Evolutionary conservation across 1,284 basidiomycete species (phyloP), one percentile per base, ranked within the genome.

Genomic region (Waitea zeae): DNA sequence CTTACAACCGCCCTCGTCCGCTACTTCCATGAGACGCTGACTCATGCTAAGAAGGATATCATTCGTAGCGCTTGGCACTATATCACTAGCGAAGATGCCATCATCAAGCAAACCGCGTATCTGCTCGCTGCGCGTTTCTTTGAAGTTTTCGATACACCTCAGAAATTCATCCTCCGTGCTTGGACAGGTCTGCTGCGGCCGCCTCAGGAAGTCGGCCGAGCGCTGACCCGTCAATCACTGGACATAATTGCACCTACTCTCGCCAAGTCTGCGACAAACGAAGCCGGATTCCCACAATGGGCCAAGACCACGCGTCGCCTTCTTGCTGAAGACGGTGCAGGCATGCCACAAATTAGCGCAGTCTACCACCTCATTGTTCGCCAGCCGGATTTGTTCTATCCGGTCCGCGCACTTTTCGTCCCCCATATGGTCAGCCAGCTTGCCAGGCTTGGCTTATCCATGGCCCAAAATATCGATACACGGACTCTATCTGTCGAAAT

Each of bases 61-160:
- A 93, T 98, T 64, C 90, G 86, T 52, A 86, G 87, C 38, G 87
- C 89, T 11, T 97, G 90, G 90, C 70, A 81, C 48, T 86, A 82
- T 46, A 82, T 95, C 45, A 73, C 67, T 18, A 73, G 67, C 36
- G 87, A 92, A 31, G 92, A 96, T 50, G 71, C 81, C 3, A 78
- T 92, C 4, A 88, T 97, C 47, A 95, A 92, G 56, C 89, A 97
- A 50, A 86, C 86, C 17, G 86, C 90, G 0, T 93, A 93, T 50
- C 70, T 96, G 19, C 70, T 97, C 13, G 82, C 88, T 20, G 88
- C 93, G n/a, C 75, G 83, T 33, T 97, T 98, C 65, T 89, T 96
- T 49, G 79, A 81, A 24, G 77, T 74, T 2, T 95, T 87, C 52
- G 87, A 88, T 31, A 86, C 81, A 3, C 93, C 95, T 0, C 67